phyloP scores from a whole-genome alignment of 805 yeast genomes.

The Ogataea polymorpha region DNA sequence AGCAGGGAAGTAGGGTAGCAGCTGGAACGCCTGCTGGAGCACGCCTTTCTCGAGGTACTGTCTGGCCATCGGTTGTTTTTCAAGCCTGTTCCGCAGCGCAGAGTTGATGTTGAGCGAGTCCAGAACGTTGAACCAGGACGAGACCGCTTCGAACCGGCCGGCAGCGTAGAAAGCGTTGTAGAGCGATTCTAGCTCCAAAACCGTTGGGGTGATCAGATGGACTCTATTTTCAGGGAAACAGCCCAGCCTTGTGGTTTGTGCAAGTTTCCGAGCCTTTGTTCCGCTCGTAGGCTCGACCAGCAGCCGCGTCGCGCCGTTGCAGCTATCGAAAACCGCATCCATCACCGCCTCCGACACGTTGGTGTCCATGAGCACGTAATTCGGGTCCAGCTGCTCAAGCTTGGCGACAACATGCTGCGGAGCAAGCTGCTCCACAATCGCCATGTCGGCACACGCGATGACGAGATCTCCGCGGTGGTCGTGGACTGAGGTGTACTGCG shows the following conservation, averaged over 20 bases:
- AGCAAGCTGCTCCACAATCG: constrained; percentile 53
- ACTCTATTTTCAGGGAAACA: constrained; percentile 48
- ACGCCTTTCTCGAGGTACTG: constrained; percentile 40
- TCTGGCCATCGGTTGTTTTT: constrained; percentile 28
- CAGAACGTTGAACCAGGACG: constrained; percentile 71
- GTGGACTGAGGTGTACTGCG: constrained; percentile 74
- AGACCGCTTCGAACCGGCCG: constrained; percentile 47
- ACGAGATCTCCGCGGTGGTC: constrained; percentile 57
- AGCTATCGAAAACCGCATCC: constrained; percentile 33
- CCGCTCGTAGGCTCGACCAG: constrained; percentile 78
- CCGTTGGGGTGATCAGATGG: constrained; percentile 65
- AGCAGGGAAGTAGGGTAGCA: constrained; percentile 72
- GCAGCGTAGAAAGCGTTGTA: constrained; percentile 44
- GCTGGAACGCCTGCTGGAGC: constrained; percentile 63
- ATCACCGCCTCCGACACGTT: constrained; percentile 51
- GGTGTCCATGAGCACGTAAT: constrained; percentile 60
- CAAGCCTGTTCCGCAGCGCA: constrained; percentile 44
- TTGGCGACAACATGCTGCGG: constrained; percentile 39
- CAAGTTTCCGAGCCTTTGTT: constrained; percentile 54
- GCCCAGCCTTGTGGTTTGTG: constrained; percentile 31
- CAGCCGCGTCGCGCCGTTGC: constrained; percentile 29
- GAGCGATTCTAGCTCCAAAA: constrained; percentile 55
- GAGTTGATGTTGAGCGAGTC: constrained; percentile 55
- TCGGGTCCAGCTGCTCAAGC: constrained; percentile 43
- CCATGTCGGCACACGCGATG: constrained; percentile 84